Evolutionary conservation across 2,329 filamentous ascomycete genomes (phyloP).

Genomic region (Dryadomyces quercivorus): DNA sequence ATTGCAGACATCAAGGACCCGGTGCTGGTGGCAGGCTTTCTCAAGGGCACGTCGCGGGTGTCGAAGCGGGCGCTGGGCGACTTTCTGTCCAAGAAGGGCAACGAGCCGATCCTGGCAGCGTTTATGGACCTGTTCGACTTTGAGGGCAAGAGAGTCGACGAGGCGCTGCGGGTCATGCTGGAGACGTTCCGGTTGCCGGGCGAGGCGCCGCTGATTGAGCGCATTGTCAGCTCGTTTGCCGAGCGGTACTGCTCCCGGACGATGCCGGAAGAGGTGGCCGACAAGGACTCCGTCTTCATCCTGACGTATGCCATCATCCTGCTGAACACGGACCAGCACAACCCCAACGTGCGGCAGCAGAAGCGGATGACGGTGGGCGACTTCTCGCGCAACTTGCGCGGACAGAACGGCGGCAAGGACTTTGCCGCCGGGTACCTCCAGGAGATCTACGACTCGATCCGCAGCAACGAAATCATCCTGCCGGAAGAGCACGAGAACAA

Average conservation of each 20-base stretch:
- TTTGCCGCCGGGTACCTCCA: conserved; percentile 76
- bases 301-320: conserved; percentile 95
- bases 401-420: conserved; percentile 75
- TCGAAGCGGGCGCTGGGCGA: conserved; percentile 89
- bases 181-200: conserved; percentile 89
- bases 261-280: conserved; percentile 61
- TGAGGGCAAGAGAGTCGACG: conserved; percentile 71
- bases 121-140: conserved; percentile 90
- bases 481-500: conserved; percentile 96
- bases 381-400: conserved; percentile 81
- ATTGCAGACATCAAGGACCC: conserved; percentile 67
- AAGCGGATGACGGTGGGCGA: conserved; percentile 77
- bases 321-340: conserved; percentile 94
- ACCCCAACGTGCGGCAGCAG: conserved; percentile 68
- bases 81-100: conserved; percentile 81
- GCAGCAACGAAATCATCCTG: conserved; percentile 85
- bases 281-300: conserved; percentile 81
- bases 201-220: conserved; percentile 83
- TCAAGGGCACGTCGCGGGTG: conserved; percentile 75
- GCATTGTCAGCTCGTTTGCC: conserved; percentile 78
- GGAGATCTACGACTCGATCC: conserved; percentile 83
- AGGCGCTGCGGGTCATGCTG: conserved; percentile 76
- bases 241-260: conserved; percentile 68
- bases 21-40: conserved; percentile 67
- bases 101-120: conserved; percentile 70